Evolutionary conservation across 495 filamentous ascomycete genomes (phyloP), one percentile per base, ranked within the genome.

Genomic region (Aspergillus panamensis): DNA sequence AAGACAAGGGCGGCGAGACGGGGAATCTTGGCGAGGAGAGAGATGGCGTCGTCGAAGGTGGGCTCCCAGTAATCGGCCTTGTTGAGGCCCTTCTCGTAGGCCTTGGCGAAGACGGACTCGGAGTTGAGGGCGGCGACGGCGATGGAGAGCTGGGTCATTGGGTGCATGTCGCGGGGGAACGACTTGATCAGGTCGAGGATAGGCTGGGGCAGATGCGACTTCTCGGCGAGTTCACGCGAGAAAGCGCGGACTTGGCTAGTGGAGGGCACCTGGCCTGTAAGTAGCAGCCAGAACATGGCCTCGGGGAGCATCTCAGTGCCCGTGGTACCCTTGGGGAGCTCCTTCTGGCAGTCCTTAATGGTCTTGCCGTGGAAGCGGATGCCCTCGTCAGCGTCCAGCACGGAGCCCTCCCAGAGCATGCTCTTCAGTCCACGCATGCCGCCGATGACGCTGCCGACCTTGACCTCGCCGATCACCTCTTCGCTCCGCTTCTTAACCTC

Each of bases 251-350:
- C 82, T 72, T 98, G 94, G 35, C 73, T 70, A 21, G 86, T 87
- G 3, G 88, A 88, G 9, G 94, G 94, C 21, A 98, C 89, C 72
- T 93, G 81, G 56, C 94, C 95, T 8, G 94, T 98, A 58, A 98
- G 76, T 14, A 98, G 87, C 25, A 98, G 87, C 94, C 94, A 98
- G 82, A 98, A 98, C 94, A 98, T 97, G 68, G 92, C 87, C 74
- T 98, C 94, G 37, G 94, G 94, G 3, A 98, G 86, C 95, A 97
- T 97, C 78, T 98, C 93, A n/a, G 90, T 94, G 57, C 94, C 94
- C 3, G 88, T 84, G 54, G 83, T 89, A 52, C 92, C 94, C 78
- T 96, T 97, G 65, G 94, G 94, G 8, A 98, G 84, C 69, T 95
- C 85, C 56, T 84, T 82, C 68, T 96, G 92, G 81, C 94, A 98